phyloP scores from a whole-genome alignment of 345 rosid species.

The Combretum micranthum region DNA sequence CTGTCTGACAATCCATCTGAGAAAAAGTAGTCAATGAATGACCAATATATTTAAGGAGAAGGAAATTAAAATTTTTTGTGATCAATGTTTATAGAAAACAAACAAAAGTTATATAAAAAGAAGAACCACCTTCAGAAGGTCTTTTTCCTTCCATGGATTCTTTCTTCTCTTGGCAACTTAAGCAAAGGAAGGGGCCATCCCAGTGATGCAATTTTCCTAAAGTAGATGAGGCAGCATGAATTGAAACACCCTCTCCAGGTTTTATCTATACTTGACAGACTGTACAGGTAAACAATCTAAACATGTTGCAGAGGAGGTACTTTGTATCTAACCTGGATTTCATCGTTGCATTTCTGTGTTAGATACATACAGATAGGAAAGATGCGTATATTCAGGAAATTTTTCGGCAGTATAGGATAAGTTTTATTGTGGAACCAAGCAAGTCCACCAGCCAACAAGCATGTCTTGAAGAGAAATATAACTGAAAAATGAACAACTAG shows the following conservation, averaged over 20 bases:
- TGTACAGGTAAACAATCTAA: constrained; percentile 88
- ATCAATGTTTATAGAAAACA: too few relatives aligned
- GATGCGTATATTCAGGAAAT: too few relatives aligned
- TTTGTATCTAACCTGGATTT: constrained; percentile 83
- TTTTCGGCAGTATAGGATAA: too few relatives aligned
- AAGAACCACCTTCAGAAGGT: constrained; percentile 55
- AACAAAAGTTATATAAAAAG: too few relatives aligned
- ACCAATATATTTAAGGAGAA: constrained; percentile 12
- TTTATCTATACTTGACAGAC: constrained; percentile 97
- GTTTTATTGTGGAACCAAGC: too few relatives aligned
- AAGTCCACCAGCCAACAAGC: too few relatives aligned
- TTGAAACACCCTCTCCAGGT: constrained; percentile 94
- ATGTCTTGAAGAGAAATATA: too few relatives aligned
- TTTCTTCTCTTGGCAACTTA: constrained; percentile 93
- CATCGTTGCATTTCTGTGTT: too few relatives aligned
- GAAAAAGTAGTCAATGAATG: constrained; percentile 3
- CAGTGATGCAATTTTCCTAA: constrained; percentile 72
- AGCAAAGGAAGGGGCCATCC: constrained; percentile 99
- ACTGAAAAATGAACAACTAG: too few relatives aligned
- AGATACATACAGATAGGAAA: too few relatives aligned
- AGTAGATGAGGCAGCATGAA: constrained; percentile 66
- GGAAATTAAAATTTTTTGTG: neutral
- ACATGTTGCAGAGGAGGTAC: constrained; percentile 98
- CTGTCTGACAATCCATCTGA: constrained; percentile 76
- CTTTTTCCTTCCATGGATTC: constrained; percentile 98